Conservation (phyloP, 2,329 filamentous ascomycete species). For the Colletotrichum somersetense region DNA sequence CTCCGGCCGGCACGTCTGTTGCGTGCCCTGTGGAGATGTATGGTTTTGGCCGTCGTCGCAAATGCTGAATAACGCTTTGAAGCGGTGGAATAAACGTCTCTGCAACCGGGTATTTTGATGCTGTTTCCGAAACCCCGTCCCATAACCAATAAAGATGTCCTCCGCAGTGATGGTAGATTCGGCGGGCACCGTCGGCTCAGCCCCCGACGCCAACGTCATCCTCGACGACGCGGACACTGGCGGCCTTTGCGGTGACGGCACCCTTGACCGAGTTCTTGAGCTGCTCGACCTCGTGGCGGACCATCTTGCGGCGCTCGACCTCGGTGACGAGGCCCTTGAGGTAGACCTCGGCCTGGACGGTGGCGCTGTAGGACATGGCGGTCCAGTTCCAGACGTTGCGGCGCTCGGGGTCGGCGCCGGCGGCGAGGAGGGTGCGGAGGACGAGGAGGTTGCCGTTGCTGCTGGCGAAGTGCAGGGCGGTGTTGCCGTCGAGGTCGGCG, state of each 20-base stretch:
- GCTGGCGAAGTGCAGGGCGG: slow-evolving; percentile 87
- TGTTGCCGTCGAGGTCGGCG: slow-evolving; percentile 82
- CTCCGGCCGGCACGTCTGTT: slow-evolving; percentile 2
- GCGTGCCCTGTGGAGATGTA: too few species aligned
- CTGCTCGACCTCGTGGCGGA: slow-evolving; percentile 54
- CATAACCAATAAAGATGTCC: not conserved
- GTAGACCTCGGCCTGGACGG: slow-evolving; percentile 86
- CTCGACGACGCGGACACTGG: slow-evolving; percentile 60
- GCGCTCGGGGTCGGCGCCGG: slow-evolving; percentile 80
- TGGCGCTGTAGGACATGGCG: slow-evolving; percentile 84
- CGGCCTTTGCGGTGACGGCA: slow-evolving; percentile 52
- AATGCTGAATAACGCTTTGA: too few species aligned
- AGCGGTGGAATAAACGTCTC: too few species aligned
- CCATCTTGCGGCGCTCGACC: slow-evolving; percentile 70
- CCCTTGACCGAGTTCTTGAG: slow-evolving; percentile 52
- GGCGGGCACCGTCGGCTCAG: slow-evolving; percentile 41
- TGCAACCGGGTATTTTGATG: too few species aligned
- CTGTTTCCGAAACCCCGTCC: not conserved
- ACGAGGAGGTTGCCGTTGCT: slow-evolving; percentile 85
- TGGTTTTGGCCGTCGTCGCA: too few species aligned
- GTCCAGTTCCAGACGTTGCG: slow-evolving; percentile 85
- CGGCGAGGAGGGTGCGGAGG: slow-evolving; percentile 80
- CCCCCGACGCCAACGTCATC: slow-evolving; percentile 48
- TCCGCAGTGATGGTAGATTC: not conserved
- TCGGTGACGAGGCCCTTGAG: slow-evolving; percentile 82